phyloP scores from a whole-genome alignment of 768 basidiomycete genomes.

The Hygrocybe coccinea region DNA sequence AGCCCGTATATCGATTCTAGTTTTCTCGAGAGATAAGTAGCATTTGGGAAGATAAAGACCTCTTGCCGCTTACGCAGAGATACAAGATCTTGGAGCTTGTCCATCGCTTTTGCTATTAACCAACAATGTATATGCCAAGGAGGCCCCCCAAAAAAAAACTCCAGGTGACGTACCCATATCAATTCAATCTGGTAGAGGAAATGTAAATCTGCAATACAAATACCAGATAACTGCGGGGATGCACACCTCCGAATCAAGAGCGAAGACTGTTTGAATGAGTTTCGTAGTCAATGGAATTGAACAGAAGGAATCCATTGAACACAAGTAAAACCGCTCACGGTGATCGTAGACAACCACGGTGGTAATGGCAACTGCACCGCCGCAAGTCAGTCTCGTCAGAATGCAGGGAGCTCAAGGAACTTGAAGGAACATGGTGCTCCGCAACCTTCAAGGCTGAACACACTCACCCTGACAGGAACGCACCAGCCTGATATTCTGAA shows the following conservation, averaged over 20 bases:
- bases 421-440: neutral
- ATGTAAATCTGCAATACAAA: neutral
- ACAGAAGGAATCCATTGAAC: neutral
- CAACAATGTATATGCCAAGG: neutral
- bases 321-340: slow-evolving; percentile 5
- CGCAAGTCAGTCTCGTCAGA: too few relatives aligned
- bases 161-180: neutral
- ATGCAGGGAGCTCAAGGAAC: too few relatives aligned
- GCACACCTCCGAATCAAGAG: neutral
- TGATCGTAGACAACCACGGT: slow-evolving; percentile 23
- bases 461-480: slow-evolving; percentile 23
- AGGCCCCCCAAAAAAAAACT: neutral
- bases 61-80: slow-evolving; percentile 16
- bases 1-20: slow-evolving; percentile 23
- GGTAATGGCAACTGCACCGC: slow-evolving; percentile 7
- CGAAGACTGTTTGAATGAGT: neutral
- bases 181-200: neutral
- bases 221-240: neutral
- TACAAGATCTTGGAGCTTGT: slow-evolving; percentile 23
- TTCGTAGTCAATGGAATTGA: neutral
- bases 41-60: neutral
- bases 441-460: neutral
- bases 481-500: slow-evolving; percentile 9
- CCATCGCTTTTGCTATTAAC: slow-evolving; percentile 17
- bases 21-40: neutral